A percentile compares a stretch with the other conserved stretches of the same genome.
Evolutionary conservation across 257 asterid species (phyloP).

Genomic region (Petunia secreta): DNA sequence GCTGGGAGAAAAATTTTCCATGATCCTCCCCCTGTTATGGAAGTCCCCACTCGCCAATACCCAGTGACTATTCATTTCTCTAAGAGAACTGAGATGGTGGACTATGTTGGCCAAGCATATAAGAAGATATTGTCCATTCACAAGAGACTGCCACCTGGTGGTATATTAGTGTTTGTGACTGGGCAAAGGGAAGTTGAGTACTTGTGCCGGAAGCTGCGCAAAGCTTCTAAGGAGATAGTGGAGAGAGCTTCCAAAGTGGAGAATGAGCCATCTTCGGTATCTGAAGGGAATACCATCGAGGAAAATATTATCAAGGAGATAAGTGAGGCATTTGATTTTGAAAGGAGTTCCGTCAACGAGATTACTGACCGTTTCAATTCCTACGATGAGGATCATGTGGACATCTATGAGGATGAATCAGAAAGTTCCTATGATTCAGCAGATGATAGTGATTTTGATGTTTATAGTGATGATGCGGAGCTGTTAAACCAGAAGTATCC

Average conservation of each 20-base stretch:
- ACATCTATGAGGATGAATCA: conserved; percentile 58
- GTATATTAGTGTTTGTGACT: conserved; percentile 91
- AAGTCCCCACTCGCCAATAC: conserved; percentile 91
- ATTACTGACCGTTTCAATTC: conserved; percentile 71
- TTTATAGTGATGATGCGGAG: conserved; percentile 48
- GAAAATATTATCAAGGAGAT: conserved; percentile 66
- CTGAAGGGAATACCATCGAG: conserved; percentile 45
- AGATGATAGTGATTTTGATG: conserved; percentile 83
- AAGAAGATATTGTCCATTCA: conserved; percentile 88
- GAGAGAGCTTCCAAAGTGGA: conserved; percentile 39
- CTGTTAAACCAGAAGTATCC: conserved; percentile 33
- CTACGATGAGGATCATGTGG: conserved; percentile 54
- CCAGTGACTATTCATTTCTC: conserved; percentile 85
- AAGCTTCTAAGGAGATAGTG: conserved; percentile 58
- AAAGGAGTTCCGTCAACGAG: conserved; percentile 50
- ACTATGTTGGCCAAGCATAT: conserved; percentile 90
- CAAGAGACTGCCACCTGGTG: conserved; percentile 91
- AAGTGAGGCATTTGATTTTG: conserved; percentile 77
- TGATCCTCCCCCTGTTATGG: conserved; percentile 76
- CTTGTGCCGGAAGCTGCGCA: conserved; percentile 70
- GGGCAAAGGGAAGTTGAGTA: conserved; percentile 93
- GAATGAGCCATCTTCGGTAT: conserved; percentile 34
- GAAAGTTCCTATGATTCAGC: conserved; percentile 61
- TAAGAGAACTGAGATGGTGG: conserved; percentile 74
- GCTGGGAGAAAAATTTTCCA: conserved; percentile 60